Base-by-base conservation (phyloP, 495 filamentous ascomycete genomes). In the Talaromyces thailandensis region DNA sequence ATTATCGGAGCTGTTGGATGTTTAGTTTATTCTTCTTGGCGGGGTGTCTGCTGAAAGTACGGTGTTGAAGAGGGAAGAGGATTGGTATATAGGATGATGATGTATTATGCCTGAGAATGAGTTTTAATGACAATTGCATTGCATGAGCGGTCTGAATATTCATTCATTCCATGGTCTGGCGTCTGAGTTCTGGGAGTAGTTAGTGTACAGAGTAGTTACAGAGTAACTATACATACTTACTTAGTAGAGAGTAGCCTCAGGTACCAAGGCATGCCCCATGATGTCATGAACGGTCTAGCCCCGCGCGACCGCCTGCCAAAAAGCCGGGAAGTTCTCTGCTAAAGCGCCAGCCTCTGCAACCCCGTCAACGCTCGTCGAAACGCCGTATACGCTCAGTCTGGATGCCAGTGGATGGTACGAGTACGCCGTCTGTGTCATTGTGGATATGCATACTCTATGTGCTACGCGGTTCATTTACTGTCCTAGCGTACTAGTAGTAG, bases 261-360 rank as follows among this genome's bases (percentile, higher is more conserved):
- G 32, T 59, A 43, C 28, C 21, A 16, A 35, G 55, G 29, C 55
- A 57, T 57, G 55, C 29, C 14, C 2, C 26, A 57, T 57, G 55
- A 57, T 35, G 29, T 57, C 55, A 57, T 57, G 55, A 16, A 14
- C 28, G 55, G 55, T 35, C 55, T 57, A 35, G 55, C 28, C 53
- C 55, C 26, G 55, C 29, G 55, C 2, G 16, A 9, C n/a, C n/a
- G 8, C 9, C 32, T 37, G 35, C 35, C 12, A 37, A 37, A 48
- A 48, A 48, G 43, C 43, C 43, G 8, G 43, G 43, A 48, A 48
- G 43, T 48, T 3, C 40, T 32, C 8, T 9, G 8, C 31, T 8
- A 6, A 32, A 3, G 6, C 28, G 3, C 28, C 31, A 32, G 31
- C 31, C 26, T 28, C 26, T 28, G 26, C 26, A 28, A 28, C 26